Evolutionary conservation across 345 rosid species (phyloP).

Genomic region (Erucastrum elatum): DNA sequence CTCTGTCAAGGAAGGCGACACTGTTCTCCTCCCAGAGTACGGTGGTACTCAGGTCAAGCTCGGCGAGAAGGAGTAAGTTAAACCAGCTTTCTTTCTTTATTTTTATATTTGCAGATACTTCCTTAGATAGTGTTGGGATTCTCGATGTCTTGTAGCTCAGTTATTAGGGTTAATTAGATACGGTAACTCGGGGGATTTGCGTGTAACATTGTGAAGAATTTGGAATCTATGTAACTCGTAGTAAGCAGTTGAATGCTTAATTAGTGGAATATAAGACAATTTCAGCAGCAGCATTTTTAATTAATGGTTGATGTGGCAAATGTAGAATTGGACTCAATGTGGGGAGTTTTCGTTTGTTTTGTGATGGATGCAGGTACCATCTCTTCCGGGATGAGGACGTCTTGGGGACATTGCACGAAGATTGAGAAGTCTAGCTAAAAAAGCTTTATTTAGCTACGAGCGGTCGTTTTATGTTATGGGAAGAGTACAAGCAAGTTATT

Average conservation of each 20-base stretch:
- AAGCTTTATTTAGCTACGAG: too few relatives aligned
- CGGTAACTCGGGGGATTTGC: background rate
- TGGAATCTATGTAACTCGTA: background rate
- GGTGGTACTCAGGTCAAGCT: slow-evolving; percentile 86
- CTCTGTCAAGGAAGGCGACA: slow-evolving; percentile 83
- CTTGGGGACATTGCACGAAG: slow-evolving; percentile 74
- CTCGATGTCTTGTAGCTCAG: background rate
- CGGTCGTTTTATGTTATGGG: background rate
- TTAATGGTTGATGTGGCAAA: too few relatives aligned
- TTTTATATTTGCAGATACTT: background rate
- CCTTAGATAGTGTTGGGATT: too few relatives aligned
- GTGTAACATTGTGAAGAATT: background rate
- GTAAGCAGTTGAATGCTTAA: background rate
- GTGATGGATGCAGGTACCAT: slow-evolving; percentile 52
- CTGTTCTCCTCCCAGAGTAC: slow-evolving; percentile 81
- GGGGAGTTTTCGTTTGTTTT: background rate
- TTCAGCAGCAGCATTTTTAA: too few relatives aligned
- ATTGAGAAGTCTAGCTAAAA: slow-evolving; percentile 10
- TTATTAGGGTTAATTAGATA: background rate
- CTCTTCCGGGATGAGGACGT: slow-evolving; percentile 83
- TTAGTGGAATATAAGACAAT: too few relatives aligned
- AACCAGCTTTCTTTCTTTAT: background rate
- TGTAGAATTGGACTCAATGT: too few relatives aligned
- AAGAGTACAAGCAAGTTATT: too few relatives aligned
- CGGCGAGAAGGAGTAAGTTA: slow-evolving; percentile 68